phyloP scores from a whole-genome alignment of 306 rosid species.

The Medicago ruthenica region DNA sequence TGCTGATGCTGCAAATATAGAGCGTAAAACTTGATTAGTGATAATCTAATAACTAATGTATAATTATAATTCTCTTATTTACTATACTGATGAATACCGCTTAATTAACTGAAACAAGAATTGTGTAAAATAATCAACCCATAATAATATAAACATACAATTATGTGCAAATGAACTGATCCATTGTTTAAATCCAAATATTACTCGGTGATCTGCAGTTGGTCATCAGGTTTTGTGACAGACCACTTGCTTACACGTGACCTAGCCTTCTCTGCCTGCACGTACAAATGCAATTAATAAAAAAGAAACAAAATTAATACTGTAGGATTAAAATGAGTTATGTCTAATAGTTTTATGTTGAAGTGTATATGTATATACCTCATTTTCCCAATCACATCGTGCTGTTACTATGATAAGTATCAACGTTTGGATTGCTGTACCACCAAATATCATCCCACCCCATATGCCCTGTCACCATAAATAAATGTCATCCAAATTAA shows the following conservation, averaged over 20 bases:
- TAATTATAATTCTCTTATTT: neutral
- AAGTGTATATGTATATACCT: conserved; percentile 45
- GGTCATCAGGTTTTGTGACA: conserved; percentile 23
- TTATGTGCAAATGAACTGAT: neutral
- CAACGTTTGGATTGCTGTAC: conserved; percentile 68
- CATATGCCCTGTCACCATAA: conserved; percentile 62
- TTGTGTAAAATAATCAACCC: neutral
- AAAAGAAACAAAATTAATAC: neutral
- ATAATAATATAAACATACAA: no score
- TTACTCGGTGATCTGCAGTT: neutral
- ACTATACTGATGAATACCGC: neutral
- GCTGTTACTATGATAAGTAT: conserved; percentile 49
- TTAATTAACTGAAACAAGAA: neutral
- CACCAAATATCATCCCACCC: conserved; percentile 89
- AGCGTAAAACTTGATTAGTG: no score
- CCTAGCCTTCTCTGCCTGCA: conserved; percentile 56
- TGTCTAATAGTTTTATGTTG: neutral
- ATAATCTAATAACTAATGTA: no score
- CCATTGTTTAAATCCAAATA: neutral
- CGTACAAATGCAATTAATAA: neutral
- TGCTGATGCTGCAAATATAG: no score
- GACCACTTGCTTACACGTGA: conserved; percentile 55
- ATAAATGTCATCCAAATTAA: neutral
- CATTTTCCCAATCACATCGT: conserved; percentile 66
- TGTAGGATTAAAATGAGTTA: neutral